Evolutionary conservation across 148 eudicot genomes (phyloP).

Genomic region (Cornus florida): DNA sequence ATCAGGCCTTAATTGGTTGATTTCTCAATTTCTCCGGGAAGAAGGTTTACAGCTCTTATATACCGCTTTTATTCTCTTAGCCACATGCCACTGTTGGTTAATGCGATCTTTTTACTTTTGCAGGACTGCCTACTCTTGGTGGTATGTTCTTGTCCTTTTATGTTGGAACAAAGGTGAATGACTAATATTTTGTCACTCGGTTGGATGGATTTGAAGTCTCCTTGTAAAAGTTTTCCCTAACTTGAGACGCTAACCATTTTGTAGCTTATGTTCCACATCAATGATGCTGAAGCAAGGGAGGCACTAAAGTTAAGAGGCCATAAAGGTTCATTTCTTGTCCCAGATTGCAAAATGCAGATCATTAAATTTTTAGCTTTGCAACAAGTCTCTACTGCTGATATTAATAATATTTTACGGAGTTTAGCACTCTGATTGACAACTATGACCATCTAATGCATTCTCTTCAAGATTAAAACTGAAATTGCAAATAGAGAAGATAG

Average conservation of each 20-base stretch:
- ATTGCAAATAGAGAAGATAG: background rate
- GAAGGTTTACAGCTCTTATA: constrained; percentile 44
- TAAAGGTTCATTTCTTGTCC: constrained; percentile 14
- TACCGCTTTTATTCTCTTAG: constrained; percentile 6
- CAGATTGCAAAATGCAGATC: background rate
- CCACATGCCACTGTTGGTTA: background rate
- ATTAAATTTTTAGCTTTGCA: background rate
- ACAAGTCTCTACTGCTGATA: background rate
- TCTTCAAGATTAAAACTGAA: background rate
- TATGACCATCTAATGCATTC: background rate
- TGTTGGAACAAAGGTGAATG: constrained; percentile 77
- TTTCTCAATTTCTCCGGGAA: constrained; percentile 57
- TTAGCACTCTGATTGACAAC: background rate
- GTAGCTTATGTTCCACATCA: constrained; percentile 93
- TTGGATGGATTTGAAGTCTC: background rate
- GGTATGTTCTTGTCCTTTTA: constrained; percentile 79
- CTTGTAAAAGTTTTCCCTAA: constrained; percentile 7
- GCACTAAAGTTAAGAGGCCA: constrained; percentile 8
- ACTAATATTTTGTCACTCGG: background rate
- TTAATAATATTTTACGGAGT: background rate
- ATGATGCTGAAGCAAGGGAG: constrained; percentile 56
- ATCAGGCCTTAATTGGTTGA: constrained; percentile 86
- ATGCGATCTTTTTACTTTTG: constrained; percentile 9
- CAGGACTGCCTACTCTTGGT: constrained; percentile 72
- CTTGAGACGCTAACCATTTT: constrained; percentile 16